Evolutionary conservation across 2,329 filamentous ascomycete species (phyloP).

Genomic region (Botryosphaeria agaves): DNA sequence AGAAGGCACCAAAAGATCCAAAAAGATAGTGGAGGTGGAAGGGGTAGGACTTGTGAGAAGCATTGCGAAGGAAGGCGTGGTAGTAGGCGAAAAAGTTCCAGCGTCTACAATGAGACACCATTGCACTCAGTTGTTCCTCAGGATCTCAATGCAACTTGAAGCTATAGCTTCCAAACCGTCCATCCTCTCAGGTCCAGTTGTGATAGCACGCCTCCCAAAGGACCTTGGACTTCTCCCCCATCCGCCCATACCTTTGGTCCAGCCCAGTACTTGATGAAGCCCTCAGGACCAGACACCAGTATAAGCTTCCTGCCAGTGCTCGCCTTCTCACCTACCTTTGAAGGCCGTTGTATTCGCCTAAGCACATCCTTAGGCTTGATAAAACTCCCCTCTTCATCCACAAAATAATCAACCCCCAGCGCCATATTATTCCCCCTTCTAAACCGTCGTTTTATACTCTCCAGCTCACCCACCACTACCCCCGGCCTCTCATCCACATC

Average conservation of each 20-base stretch:
- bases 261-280: conserved; percentile 67
- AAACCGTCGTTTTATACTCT: conserved; percentile 37
- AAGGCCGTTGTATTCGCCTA: conserved; percentile 6
- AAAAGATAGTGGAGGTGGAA: no score
- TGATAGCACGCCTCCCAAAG: conserved; percentile 50
- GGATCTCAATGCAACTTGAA: no score
- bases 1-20: no score
- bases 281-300: conserved; percentile 80
- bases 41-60: no score
- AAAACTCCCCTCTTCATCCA: conserved; percentile 60
- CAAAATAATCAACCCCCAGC: conserved; percentile 54
- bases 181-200: conserved; percentile 39
- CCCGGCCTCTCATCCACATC: conserved; percentile 7
- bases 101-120: no score
- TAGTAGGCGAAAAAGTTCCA: no score
- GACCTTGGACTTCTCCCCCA: conserved; percentile 59
- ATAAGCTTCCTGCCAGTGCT: conserved; percentile 42
- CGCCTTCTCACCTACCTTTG: conserved; percentile 9
- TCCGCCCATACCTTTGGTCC: conserved; percentile 62
- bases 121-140: no score
- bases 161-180: conserved; percentile 43
- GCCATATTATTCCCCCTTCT: conserved; percentile 10
- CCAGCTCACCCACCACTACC: conserved; percentile 44
- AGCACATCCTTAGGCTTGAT: conserved; percentile 31
- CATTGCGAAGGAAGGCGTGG: no score